Evolutionary conservation across 495 filamentous ascomycete genomes (phyloP).

Genomic region (Penicillium samsonianum): DNA sequence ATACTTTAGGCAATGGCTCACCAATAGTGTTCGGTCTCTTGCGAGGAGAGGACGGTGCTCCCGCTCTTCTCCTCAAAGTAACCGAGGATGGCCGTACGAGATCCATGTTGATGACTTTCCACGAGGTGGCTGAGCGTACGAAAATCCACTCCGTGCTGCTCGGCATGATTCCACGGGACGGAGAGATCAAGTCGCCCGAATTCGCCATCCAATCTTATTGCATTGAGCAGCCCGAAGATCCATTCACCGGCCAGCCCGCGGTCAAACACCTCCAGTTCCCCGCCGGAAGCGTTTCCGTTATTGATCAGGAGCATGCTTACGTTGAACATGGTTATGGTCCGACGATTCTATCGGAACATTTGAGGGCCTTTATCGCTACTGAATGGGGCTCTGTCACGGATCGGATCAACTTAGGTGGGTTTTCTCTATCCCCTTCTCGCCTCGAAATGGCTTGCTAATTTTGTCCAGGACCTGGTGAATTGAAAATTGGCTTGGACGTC

Average conservation of each 20-base stretch:
- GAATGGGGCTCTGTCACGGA: constrained; percentile 72
- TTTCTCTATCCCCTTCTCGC: background rate
- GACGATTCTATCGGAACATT: constrained; percentile 67
- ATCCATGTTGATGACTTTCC: constrained; percentile 73
- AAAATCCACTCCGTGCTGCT: constrained; percentile 67
- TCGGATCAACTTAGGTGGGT: constrained; percentile 66
- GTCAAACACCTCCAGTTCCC: constrained; percentile 45
- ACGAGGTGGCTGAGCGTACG: constrained; percentile 65
- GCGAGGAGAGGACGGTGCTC: constrained; percentile 64
- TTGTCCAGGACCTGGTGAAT: constrained; percentile 60
- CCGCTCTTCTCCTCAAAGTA: constrained; percentile 68
- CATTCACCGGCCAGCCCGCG: constrained; percentile 28
- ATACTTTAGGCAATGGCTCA: constrained; percentile 57
- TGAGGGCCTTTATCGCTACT: constrained; percentile 67
- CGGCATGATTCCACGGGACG: constrained; percentile 59
- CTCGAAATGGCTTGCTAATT: constrained; percentile 11
- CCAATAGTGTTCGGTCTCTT: constrained; percentile 74
- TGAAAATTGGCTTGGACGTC: constrained; percentile 63
- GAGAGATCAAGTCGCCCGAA: constrained; percentile 64
- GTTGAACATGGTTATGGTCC: constrained; percentile 48
- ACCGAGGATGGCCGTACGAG: constrained; percentile 63
- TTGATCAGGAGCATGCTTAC: constrained; percentile 52
- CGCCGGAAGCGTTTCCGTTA: constrained; percentile 46
- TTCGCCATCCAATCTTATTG: constrained; percentile 60
- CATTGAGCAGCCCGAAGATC: constrained; percentile 58